Evolutionary conservation across 2,329 filamentous ascomycete species (phyloP).

Genomic region (Claviceps capensis): DNA sequence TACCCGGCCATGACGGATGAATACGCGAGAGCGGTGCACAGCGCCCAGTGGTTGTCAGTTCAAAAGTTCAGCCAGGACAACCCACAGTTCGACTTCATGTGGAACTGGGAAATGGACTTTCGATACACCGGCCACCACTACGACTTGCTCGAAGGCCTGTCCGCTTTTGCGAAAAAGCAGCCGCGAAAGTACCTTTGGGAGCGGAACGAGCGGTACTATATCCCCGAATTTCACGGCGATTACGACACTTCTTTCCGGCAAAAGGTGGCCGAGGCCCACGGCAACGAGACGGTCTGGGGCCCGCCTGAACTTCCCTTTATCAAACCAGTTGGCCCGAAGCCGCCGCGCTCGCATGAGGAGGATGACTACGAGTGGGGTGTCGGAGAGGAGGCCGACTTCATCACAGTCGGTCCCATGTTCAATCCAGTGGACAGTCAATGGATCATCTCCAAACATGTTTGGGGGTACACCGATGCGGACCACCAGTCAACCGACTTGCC

Average conservation of each 20-base stretch:
- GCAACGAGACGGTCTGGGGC: slow-evolving; percentile 52
- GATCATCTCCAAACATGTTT: slow-evolving; percentile 55
- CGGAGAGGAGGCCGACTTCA: slow-evolving; percentile 60
- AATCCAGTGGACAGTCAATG: slow-evolving; percentile 59
- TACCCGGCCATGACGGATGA: slow-evolving; percentile 62
- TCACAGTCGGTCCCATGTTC: slow-evolving; percentile 68
- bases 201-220: slow-evolving; percentile 58
- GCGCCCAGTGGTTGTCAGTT: slow-evolving; percentile 55
- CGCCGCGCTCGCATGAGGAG: slow-evolving; percentile 42
- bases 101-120: slow-evolving; percentile 82
- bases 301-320: slow-evolving; percentile 44
- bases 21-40: slow-evolving; percentile 38
- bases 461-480: slow-evolving; percentile 44
- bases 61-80: slow-evolving; percentile 65
- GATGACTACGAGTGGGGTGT: slow-evolving; percentile 66
- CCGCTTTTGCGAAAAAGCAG: slow-evolving; percentile 49
- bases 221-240: slow-evolving; percentile 52
- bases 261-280: slow-evolving; percentile 41
- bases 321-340: slow-evolving; percentile 47
- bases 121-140: slow-evolving; percentile 72
- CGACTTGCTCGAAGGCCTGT: slow-evolving; percentile 56
- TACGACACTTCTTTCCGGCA: slow-evolving; percentile 55
- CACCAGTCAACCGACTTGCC: slow-evolving; percentile 44
- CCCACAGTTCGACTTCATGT: slow-evolving; percentile 67
- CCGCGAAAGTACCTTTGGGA: slow-evolving; percentile 64